These are phyloP conservation scores for Suillus variegatus DNA, from an alignment of 768 basidiomycete genomes.

Conservation along the genomic window DNA sequence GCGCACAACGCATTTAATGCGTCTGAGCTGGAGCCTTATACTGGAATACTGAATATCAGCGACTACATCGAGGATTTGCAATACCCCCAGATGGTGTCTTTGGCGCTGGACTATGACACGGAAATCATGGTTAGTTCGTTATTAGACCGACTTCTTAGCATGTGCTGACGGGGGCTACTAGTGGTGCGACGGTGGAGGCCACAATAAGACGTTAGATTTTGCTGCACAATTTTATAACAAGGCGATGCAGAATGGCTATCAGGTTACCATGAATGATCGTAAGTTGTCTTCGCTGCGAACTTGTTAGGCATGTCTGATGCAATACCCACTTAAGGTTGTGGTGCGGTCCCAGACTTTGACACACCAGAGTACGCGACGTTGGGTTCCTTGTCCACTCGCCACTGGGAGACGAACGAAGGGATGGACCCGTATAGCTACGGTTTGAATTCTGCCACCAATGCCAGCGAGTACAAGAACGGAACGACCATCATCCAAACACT, in stretches of 20 bases:
- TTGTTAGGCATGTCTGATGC: not conserved
- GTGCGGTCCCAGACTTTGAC: constrained; percentile 51
- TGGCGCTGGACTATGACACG: constrained; percentile 47
- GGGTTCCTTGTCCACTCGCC: constrained; percentile 44
- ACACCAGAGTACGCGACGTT: constrained; percentile 57
- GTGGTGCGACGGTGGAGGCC: constrained; percentile 63
- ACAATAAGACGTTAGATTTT: constrained; percentile 46
- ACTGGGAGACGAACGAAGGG: constrained; percentile 62
- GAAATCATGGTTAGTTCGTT: constrained; percentile 51
- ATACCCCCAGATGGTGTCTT: constrained; percentile 51
- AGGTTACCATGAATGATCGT: constrained; percentile 50
- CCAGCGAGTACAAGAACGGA: constrained; percentile 48
- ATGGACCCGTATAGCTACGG: constrained; percentile 59
- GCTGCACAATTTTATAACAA: constrained; percentile 48
- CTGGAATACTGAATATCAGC: constrained; percentile 47
- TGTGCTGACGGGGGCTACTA: constrained; percentile 27
- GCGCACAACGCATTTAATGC: constrained; percentile 52
- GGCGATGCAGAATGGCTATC: constrained; percentile 41
- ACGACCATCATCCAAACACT: constrained; percentile 50
- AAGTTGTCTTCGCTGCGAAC: constrained; percentile 13
- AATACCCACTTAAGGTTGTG: constrained; percentile 39
- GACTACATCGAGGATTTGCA: constrained; percentile 56
- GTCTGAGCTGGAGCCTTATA: constrained; percentile 53
- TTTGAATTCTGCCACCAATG: constrained; percentile 42
- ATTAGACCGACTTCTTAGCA: not conserved